phyloP scores from a whole-genome alignment of 2,329 filamentous ascomycete genomes.

The Helicocarpus griseus region DNA sequence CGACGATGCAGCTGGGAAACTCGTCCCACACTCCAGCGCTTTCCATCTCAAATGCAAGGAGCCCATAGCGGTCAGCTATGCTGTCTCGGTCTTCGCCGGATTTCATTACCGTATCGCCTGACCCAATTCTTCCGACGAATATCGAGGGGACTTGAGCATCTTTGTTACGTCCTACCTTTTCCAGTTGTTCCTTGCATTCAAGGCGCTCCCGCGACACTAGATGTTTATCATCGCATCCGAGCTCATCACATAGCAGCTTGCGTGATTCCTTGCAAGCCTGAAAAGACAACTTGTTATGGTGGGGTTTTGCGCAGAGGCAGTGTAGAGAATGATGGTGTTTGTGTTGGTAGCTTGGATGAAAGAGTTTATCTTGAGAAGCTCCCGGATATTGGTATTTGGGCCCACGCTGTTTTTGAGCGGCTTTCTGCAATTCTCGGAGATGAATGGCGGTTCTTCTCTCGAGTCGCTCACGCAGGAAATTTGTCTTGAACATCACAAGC shows the following conservation, averaged over 20 bases:
- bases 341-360: conserved; percentile 14
- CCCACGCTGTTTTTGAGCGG: conserved; percentile 11
- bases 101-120: conserved; percentile 34
- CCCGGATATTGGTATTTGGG: conserved; percentile 13
- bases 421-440: conserved; percentile 4
- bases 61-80: conserved; percentile 16
- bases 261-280: not conserved
- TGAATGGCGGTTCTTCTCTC: not conserved
- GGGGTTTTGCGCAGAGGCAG: not conserved
- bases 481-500: conserved; percentile 13
- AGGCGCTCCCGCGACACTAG: conserved; percentile 5
- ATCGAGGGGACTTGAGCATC: conserved; percentile 14
- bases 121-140: conserved; percentile 31
- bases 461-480: not conserved
- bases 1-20: conserved; percentile 11
- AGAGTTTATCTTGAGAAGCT: conserved; percentile 15
- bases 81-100: conserved; percentile 27
- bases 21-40: conserved; percentile 13
- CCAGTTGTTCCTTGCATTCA: conserved; percentile 4
- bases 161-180: not conserved
- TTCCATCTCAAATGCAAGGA: conserved; percentile 18
- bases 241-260: not conserved
- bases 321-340: conserved; percentile 13
- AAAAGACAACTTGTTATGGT: not conserved
- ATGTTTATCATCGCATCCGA: conserved; percentile 10